phyloP scores from a whole-genome alignment of 306 rosid genomes.

The Alnus rubra region DNA sequence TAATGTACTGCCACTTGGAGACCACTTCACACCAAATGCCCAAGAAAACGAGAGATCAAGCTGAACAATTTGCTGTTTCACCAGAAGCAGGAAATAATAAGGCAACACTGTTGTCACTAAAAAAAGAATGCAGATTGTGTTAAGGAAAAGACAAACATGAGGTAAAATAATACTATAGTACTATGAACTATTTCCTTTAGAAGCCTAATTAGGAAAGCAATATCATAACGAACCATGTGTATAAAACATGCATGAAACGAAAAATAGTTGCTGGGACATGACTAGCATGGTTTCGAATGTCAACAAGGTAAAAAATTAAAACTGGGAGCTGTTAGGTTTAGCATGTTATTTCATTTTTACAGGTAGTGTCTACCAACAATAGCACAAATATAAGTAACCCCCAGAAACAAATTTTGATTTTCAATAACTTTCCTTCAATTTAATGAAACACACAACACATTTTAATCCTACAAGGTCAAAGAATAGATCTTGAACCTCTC shows the following conservation, averaged over 20 bases:
- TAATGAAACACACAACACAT: background rate
- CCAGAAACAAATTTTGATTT: background rate
- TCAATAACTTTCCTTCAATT: background rate
- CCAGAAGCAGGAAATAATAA: slow-evolving; percentile 31
- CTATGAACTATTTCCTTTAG: background rate
- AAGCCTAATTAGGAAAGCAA: background rate
- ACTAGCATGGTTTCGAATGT: background rate
- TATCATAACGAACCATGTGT: background rate
- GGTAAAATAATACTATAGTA: background rate
- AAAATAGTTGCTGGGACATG: background rate
- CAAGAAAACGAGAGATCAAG: slow-evolving; percentile 90
- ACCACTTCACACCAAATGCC: slow-evolving; percentile 98
- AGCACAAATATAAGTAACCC: background rate
- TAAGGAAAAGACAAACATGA: slow-evolving; percentile 8
- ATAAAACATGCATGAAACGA: background rate
- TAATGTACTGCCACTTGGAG: slow-evolving; percentile 94
- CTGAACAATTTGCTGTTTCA: slow-evolving; percentile 81
- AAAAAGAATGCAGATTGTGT: background rate
- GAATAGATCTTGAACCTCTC: slow-evolving; percentile 72
- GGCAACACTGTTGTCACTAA: background rate
- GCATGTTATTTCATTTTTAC: background rate
- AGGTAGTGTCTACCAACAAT: background rate
- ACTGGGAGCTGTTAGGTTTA: background rate
- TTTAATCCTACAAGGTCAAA: slow-evolving; percentile 4
- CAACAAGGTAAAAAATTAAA: background rate